Base-by-base conservation (phyloP, 2,329 filamentous ascomycete genomes). In the Chaetomiaceae sp. region DNA sequence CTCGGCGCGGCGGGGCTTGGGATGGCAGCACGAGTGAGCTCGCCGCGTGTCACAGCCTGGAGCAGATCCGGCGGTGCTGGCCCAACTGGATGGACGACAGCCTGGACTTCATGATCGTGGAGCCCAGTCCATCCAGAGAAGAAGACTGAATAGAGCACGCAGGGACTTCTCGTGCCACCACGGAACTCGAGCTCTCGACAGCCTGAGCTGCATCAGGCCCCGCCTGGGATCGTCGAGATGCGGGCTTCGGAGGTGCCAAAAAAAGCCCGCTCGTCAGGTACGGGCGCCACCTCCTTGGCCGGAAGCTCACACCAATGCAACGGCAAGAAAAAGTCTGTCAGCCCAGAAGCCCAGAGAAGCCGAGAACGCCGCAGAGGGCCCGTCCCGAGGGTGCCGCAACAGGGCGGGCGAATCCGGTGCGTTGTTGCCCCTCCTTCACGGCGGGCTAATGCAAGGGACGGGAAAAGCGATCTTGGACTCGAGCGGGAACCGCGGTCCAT, bases 381-480 rank as follows among this genome's bases (percentile, higher is more conserved):
- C 44, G 48, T 55, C 49, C 53, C 53, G 50, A 51, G 20, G 6
- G 8, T 44, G 22, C 51, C 47, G 49, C 15, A 17, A 31, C 15
- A 14, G 12, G n/a, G 11, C 23, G 39, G 31, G 47, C 57, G 57
- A 59, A 59, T 59, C 48, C 44, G 25, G n/a, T 25, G 11, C 20
- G 27, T n/a, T 8, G 38, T 42, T 49, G 42, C 9, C 54, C 57
- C 57, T 51, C 57, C 54, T 19, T 42, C 5, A 40, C 14, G 15
- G 8, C 25, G 25, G 29, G 20, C 54, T 57, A 59, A 59, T 59
- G 57, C 57, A 59, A 59, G 57, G 57, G 42, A 59, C 57, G 31
- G 27, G 27, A 37, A 34, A 43, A 44, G 42, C 46, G 29, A 55
- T 50, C 42, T 20, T 54, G 20, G 46, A 37, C 23, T n/a, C 14